These are phyloP conservation scores for Ochetophila trinervis DNA, from an alignment of 306 rosid species.

Conservation along the genomic window DNA sequence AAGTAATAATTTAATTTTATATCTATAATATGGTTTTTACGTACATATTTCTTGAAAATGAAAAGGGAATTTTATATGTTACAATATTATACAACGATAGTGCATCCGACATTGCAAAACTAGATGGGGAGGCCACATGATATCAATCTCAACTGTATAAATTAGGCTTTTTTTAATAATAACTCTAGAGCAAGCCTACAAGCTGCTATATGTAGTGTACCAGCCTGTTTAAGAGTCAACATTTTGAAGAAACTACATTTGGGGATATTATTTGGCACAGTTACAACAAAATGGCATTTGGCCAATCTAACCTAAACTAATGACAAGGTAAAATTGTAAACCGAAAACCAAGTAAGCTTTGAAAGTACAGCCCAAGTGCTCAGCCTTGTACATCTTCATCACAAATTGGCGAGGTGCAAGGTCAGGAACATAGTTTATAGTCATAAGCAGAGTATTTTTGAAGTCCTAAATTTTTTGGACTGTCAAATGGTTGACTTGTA, in stretches of 20 bases:
- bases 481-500: conserved; percentile 18
- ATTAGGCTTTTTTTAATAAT: not conserved
- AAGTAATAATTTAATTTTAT: no score
- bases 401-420: conserved; percentile 1
- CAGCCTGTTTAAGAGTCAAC: conserved; percentile 22
- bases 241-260: conserved; percentile 5
- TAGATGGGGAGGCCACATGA: conserved; percentile 20
- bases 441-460: conserved; percentile 1
- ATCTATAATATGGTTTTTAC: not conserved
- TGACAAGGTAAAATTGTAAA: not conserved
- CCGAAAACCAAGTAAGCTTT: not conserved
- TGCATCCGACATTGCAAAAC: conserved; percentile 16
- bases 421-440: conserved; percentile 1
- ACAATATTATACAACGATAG: conserved; percentile 13
- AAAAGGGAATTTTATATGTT: not conserved
- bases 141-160: conserved; percentile 5
- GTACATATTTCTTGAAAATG: conserved; percentile 3
- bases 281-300: conserved; percentile 31
- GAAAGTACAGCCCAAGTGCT: conserved; percentile 2
- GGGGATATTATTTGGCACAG: not conserved
- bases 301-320: conserved; percentile 26
- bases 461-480: conserved; percentile 16
- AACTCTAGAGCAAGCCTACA: conserved; percentile 10
- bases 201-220: conserved; percentile 11
- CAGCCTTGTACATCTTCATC: conserved; percentile 2